A percentile compares a stretch with the other conserved stretches of the same genome.
Conservation (phyloP, 2,329 filamentous ascomycete genomes). For the Fusarium chaquense region DNA sequence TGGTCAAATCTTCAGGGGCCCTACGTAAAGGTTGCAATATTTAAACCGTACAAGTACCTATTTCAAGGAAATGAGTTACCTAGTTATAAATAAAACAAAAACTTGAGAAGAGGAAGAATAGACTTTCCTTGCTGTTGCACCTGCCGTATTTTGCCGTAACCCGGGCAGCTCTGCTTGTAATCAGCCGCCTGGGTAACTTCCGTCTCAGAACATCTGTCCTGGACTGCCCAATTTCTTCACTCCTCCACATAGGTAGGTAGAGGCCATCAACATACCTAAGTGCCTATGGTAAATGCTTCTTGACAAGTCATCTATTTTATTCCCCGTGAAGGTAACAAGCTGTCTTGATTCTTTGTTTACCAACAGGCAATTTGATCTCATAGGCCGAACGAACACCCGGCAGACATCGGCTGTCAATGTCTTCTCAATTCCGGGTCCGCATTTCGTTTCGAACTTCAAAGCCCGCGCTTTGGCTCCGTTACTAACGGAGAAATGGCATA, state of each 20-base stretch:
- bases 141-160: not conserved
- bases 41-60: not conserved
- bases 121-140: too few relatives aligned
- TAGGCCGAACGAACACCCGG: not conserved
- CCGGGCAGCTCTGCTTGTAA: not conserved
- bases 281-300: not conserved
- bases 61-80: not conserved
- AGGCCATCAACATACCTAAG: too few relatives aligned
- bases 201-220: not conserved
- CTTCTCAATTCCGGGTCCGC: conserved; percentile 7
- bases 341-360: not conserved
- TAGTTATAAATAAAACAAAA: not conserved
- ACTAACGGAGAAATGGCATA: not conserved
- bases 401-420: not conserved
- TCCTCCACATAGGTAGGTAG: not conserved
- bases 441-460: not conserved
- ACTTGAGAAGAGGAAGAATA: not conserved
- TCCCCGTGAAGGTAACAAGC: not conserved
- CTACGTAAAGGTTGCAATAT: not conserved
- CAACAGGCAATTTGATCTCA: too few relatives aligned
- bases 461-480: conserved; percentile 5
- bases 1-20: not conserved
- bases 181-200: not conserved
- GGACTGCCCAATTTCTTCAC: not conserved
- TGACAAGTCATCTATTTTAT: not conserved